Evolutionary conservation across 768 basidiomycete genomes (phyloP).

Genomic region (Mycena albidolilacea): DNA sequence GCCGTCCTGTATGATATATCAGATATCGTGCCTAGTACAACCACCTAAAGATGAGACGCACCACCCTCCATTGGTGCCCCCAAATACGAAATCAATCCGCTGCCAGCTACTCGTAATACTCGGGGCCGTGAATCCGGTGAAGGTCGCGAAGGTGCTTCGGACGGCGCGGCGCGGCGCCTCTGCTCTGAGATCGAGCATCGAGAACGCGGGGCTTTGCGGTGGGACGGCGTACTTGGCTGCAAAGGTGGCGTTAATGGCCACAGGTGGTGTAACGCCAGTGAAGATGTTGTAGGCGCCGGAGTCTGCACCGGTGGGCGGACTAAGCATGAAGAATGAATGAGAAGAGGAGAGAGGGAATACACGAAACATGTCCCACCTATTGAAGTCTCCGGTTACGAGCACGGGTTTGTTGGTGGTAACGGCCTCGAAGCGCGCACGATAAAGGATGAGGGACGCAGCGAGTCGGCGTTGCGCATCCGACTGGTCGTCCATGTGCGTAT

Average conservation of each 20-base stretch:
- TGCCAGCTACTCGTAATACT: conserved; percentile 51
- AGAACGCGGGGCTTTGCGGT: conserved; percentile 49
- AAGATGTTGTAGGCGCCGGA: conserved; percentile 67
- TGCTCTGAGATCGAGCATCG: conserved; percentile 59
- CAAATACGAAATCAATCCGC: conserved; percentile 68
- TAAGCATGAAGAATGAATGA: conserved; percentile 35
- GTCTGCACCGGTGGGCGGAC: conserved; percentile 58
- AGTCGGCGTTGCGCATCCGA: conserved; percentile 66
- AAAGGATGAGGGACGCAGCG: conserved; percentile 65
- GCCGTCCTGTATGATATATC: conserved; percentile 49
- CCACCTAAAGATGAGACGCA: conserved; percentile 44
- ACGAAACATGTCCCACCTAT: conserved; percentile 47
- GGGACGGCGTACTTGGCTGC: conserved; percentile 56
- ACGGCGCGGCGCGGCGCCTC: conserved; percentile 56
- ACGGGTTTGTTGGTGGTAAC: conserved; percentile 56
- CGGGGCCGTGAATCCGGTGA: conserved; percentile 61
- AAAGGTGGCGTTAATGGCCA: conserved; percentile 59
- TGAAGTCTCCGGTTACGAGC: conserved; percentile 69
- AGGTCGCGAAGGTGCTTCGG: conserved; percentile 62
- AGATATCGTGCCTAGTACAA: background rate
- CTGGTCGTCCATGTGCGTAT: conserved; percentile 69
- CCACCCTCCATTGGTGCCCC: conserved; percentile 58
- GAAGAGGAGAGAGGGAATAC: background rate
- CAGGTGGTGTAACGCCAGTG: conserved; percentile 57
- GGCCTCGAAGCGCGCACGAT: conserved; percentile 65